These are phyloP conservation scores for Alternaria triticina DNA, from an alignment of 2,329 filamentous ascomycete species.

Conservation along the genomic window DNA sequence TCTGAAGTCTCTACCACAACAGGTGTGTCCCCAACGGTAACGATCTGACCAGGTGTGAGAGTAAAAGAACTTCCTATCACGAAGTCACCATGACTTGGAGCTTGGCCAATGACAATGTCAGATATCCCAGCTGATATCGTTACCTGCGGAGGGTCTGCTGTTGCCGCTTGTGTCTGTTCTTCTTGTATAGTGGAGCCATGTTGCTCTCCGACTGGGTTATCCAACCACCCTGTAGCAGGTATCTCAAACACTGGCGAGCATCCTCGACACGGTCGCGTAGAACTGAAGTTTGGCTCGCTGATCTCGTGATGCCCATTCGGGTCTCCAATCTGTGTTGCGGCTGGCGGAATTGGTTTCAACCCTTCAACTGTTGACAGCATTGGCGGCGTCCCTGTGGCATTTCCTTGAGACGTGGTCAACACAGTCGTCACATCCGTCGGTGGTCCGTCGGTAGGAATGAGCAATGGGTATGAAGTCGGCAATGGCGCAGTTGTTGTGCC, in stretches of 20 bases:
- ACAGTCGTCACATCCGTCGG: constrained; percentile 2
- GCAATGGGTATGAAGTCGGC: neutral
- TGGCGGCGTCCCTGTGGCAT: constrained; percentile 4
- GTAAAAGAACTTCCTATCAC: constrained; percentile 30
- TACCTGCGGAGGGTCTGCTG: constrained; percentile 6
- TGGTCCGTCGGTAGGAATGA: constrained; percentile 7
- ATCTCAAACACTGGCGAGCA: constrained; percentile 40
- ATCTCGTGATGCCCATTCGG: constrained; percentile 42
- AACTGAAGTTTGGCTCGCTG: constrained; percentile 36
- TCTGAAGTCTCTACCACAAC: constrained; percentile 32
- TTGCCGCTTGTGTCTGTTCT: neutral
- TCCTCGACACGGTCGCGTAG: constrained; percentile 32
- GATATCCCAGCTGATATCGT: constrained; percentile 25
- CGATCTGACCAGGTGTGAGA: constrained; percentile 24
- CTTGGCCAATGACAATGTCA: constrained; percentile 23
- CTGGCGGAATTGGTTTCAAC: constrained; percentile 31
- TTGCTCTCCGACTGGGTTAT: constrained; percentile 27
- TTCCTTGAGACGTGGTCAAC: constrained; percentile 1
- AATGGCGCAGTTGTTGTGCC: constrained; percentile 8
- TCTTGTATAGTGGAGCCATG: constrained; percentile 10
- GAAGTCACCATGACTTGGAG: constrained; percentile 16
- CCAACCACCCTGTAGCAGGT: constrained; percentile 31
- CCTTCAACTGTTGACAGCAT: constrained; percentile 34
- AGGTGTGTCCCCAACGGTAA: constrained; percentile 33
- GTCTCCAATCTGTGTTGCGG: constrained; percentile 29